Evolutionary conservation across 1,139 yeast genomes (phyloP).

Genomic region (Debaryomyces fabryi): DNA sequence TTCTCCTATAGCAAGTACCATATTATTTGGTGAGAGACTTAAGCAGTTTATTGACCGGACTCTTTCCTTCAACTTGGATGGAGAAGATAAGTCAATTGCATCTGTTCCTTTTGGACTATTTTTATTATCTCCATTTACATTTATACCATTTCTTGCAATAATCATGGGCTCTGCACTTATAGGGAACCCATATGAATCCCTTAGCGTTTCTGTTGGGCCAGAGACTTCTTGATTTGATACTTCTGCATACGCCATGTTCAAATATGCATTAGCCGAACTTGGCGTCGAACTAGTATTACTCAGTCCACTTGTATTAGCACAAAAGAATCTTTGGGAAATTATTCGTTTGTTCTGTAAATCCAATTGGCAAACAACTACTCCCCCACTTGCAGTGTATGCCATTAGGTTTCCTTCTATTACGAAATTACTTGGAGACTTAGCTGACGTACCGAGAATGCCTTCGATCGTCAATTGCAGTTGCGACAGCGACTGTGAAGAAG

Average conservation of each 20-base stretch:
- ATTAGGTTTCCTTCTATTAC: slow-evolving; percentile 42
- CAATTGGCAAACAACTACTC: slow-evolving; percentile 55
- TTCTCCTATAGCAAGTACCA: slow-evolving; percentile 66
- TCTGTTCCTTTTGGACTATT: slow-evolving; percentile 1
- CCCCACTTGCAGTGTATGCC: slow-evolving; percentile 71
- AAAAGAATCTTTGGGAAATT: slow-evolving; percentile 48
- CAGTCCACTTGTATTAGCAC: slow-evolving; percentile 40
- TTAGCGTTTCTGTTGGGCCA: slow-evolving; percentile 14
- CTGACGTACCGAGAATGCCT: slow-evolving; percentile 35
- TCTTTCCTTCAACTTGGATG: slow-evolving; percentile 43
- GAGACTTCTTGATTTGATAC: background rate
- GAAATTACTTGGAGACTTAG: slow-evolving; percentile 34
- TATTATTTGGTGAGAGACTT: slow-evolving; percentile 56
- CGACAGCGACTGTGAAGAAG: background rate
- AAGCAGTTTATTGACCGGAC: slow-evolving; percentile 59
- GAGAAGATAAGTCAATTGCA: slow-evolving; percentile 20
- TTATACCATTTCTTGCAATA: slow-evolving; percentile 20
- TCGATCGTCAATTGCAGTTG: slow-evolving; percentile 19
- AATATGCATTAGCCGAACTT: slow-evolving; percentile 34
- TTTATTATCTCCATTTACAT: slow-evolving; percentile 4
- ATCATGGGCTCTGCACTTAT: slow-evolving; percentile 29
- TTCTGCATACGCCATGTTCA: slow-evolving; percentile 27
- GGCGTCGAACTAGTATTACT: slow-evolving; percentile 6
- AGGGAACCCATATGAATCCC: slow-evolving; percentile 41
- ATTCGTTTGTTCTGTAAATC: slow-evolving; percentile 19